Evolutionary conservation across 2,329 filamentous ascomycete species (phyloP).

Genomic region (Fusarium vanettenii): DNA sequence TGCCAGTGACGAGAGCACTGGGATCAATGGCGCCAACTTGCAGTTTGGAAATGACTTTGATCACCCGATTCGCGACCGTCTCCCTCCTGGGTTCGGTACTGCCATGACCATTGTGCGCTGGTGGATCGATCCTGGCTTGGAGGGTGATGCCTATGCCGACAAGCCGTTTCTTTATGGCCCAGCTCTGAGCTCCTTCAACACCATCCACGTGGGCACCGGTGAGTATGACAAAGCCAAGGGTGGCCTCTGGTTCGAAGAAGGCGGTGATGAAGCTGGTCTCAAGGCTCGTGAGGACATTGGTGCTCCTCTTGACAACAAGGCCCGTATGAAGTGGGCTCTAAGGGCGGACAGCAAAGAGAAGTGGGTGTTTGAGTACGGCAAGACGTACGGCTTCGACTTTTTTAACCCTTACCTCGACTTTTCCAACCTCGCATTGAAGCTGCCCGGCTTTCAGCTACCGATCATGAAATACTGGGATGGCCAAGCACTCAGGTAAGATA

Average conservation of each 20-base stretch:
- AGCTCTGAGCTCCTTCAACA: slow-evolving; percentile 83
- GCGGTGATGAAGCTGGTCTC: slow-evolving; percentile 68
- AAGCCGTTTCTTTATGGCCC: slow-evolving; percentile 88
- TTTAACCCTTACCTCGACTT: slow-evolving; percentile 96
- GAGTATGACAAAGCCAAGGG: slow-evolving; percentile 60
- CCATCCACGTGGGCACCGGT: slow-evolving; percentile 72
- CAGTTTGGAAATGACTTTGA: slow-evolving; percentile 98
- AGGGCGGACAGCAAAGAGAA: slow-evolving; percentile 59
- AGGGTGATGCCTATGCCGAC: slow-evolving; percentile 91
- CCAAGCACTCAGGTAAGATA: slow-evolving; percentile 76
- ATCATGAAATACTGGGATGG: slow-evolving; percentile 86
- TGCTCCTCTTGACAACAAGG: slow-evolving; percentile 64
- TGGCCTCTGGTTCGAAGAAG: slow-evolving; percentile 72
- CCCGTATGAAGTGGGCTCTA: slow-evolving; percentile 70
- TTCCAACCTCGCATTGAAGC: slow-evolving; percentile 73
- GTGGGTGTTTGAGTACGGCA: slow-evolving; percentile 67
- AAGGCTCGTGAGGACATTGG: slow-evolving; percentile 58
- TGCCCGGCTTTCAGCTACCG: slow-evolving; percentile 79
- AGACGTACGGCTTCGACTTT: slow-evolving; percentile 72
- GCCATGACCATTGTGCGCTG: slow-evolving; percentile 88
- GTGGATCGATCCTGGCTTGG: slow-evolving; percentile 90
- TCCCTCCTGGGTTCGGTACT: slow-evolving; percentile 88
- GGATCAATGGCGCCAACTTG: slow-evolving; percentile 77
- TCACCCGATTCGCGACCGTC: slow-evolving; percentile 83
- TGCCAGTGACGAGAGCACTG: slow-evolving; percentile 38